phyloP scores from a whole-genome alignment of 805 yeast genomes.

The Candida hungchunana region DNA sequence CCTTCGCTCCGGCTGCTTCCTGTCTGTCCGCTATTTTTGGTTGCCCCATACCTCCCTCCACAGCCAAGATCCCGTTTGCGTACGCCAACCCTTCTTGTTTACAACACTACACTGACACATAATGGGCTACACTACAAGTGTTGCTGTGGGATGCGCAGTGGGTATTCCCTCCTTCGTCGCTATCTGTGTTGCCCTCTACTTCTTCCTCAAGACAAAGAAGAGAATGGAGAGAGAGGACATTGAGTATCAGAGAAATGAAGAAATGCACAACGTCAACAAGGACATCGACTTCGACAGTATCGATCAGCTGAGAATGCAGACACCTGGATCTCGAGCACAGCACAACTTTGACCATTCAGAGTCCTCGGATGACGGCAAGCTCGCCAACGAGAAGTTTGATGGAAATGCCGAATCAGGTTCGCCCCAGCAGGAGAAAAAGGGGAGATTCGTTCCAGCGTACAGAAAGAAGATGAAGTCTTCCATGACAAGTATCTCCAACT shows the following conservation, averaged over 20 bases:
- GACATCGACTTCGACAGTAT: constrained; percentile 31
- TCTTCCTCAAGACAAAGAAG: constrained; percentile 37
- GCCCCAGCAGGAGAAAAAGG: constrained; percentile 6
- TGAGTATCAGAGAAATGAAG: constrained; percentile 28
- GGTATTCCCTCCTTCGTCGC: constrained; percentile 46
- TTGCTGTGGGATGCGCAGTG: constrained; percentile 50
- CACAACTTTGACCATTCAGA: constrained; percentile 6
- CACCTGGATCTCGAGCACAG: not conserved
- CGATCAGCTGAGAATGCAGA: constrained; percentile 21
- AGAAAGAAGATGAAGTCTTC: constrained; percentile 30
- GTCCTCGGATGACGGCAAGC: constrained; percentile 12
- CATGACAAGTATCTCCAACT: constrained; percentile 20
- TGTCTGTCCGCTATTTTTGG: no score
- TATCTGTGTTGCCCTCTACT: constrained; percentile 29
- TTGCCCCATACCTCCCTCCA: not conserved
- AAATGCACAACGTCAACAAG: constrained; percentile 33
- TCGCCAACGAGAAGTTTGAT: constrained; percentile 9
- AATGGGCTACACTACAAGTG: constrained; percentile 20
- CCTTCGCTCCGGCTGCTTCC: no score
- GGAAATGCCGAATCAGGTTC: constrained; percentile 1
- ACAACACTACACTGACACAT: not conserved
- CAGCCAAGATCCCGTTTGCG: not conserved
- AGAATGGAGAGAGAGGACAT: constrained; percentile 36
- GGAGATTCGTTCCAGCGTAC: constrained; percentile 35
- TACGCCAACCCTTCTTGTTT: not conserved